Evolutionary conservation across 495 filamentous ascomycete genomes (phyloP).

Genomic region (Talaromyces trachyspermus): DNA sequence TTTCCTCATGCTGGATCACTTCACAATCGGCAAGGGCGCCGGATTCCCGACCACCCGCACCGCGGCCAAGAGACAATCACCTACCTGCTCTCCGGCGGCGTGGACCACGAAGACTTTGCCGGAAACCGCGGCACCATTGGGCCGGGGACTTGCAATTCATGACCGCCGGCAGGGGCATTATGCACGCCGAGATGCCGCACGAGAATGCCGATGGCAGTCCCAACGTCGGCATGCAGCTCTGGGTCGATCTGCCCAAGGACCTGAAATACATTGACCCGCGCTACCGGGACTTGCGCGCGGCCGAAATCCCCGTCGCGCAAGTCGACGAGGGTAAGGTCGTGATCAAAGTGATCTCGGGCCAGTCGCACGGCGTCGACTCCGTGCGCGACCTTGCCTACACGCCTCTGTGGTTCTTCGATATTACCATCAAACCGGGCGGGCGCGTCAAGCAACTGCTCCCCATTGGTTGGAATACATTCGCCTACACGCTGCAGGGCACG

Average conservation of each 20-base stretch:
- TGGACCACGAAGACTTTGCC: constrained; percentile 95
- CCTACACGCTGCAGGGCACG: constrained; percentile 68
- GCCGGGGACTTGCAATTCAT: constrained; percentile 93
- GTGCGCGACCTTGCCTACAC: constrained; percentile 90
- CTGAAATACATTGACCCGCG: constrained; percentile 86
- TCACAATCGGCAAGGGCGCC: constrained; percentile 68
- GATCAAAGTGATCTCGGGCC: constrained; percentile 85
- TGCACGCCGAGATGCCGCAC: constrained; percentile 95
- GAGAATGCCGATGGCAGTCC: constrained; percentile 67
- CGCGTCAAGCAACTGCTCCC: constrained; percentile 67
- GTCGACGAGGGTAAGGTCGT: constrained; percentile 64
- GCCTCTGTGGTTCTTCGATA: constrained; percentile 87
- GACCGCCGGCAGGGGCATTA: constrained; percentile 87
- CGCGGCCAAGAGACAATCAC: constrained; percentile 83
- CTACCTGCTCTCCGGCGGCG: constrained; percentile 72
- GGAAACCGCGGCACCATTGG: constrained; percentile 82
- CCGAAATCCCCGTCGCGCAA: constrained; percentile 66
- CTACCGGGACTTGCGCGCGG: constrained; percentile 73
- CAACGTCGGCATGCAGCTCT: constrained; percentile 86
- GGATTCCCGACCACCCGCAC: constrained; percentile 84
- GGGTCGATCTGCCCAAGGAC: constrained; percentile 81
- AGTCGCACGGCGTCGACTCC: constrained; percentile 73
- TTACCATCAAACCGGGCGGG: constrained; percentile 75
- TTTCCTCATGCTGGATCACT: constrained; percentile 98
- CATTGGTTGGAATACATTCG: constrained; percentile 83